Evolutionary conservation across 768 basidiomycete species (phyloP), one percentile per base, ranked within the genome.

Genomic region (Galerina marginata): DNA sequence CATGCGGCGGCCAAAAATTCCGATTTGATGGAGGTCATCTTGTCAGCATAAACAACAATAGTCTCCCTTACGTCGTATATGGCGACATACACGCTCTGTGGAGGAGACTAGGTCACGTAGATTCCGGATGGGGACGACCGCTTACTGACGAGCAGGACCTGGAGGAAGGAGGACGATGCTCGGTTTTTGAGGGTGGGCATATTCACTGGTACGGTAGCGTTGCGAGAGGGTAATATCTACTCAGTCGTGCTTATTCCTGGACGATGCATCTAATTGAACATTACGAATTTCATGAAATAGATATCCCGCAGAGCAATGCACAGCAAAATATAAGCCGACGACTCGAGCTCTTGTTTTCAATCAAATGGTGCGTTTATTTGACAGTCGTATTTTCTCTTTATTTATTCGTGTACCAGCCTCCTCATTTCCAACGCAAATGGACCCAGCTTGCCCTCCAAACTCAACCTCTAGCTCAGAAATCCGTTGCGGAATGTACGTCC

Each of bases 111-210:
- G 51, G 51, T n/a, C n/a, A 38, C 6, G 42, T 40, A 6, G 51
- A 53, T 40, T 53, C 51, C 1, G 51, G 51, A 7, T 53, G 51
- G 51, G 51, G 51, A 1, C 38, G 51, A 40, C 51, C 51, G n/a
- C 51, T 53, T 10, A 53, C 51, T 6, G 51, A 53, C 29, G 51
- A 53, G 36, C 51, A 53, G 51, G 51, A 53, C 37, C 14, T 53
- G 37, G 51, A 53, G 23, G 51, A 53, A 14, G 51, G 51, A 40
- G 51, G 51, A 15, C 51, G 51, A 4, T 53, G 51, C 38, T 53
- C 51, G 39, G 51, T 53, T 6, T 53, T 53, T 16, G 51, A 53
- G 26, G 51, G 51, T 15, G 51, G 51, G 3, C 51, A 53, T 53
- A 53, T 53, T 29, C 51, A 53, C 23, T 26, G 37, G n/a, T 53